A percentile compares a stretch with the other conserved stretches of the same genome.
These are phyloP conservation scores for California macrophylla DNA, from an alignment of 441 rosid genomes.

Conservation along the genomic window DNA sequence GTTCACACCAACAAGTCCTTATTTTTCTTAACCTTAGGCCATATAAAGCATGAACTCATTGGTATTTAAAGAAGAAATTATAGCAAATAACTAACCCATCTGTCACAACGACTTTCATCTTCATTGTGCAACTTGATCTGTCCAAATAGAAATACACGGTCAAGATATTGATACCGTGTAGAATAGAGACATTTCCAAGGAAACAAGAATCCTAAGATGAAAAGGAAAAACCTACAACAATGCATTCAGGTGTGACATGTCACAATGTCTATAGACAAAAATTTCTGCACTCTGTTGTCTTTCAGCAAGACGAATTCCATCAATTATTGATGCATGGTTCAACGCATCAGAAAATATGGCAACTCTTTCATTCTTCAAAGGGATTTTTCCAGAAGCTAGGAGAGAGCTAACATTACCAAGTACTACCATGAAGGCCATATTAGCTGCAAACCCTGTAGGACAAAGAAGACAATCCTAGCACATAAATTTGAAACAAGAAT, in stretches of 20 bases:
- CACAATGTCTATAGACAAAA: constrained; percentile 67
- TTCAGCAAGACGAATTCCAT: constrained; percentile 82
- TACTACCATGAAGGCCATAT: constrained; percentile 89
- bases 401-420: constrained; percentile 71
- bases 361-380: constrained; percentile 44
- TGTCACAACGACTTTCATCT: constrained; percentile 81
- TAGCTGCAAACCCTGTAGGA: constrained; percentile 93
- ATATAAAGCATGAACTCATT: constrained; percentile 5
- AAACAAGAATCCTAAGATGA: constrained; percentile 7
- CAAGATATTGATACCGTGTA: constrained; percentile 14
- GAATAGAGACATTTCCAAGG: constrained; percentile 3
- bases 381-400: constrained; percentile 36
- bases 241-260: constrained; percentile 63
- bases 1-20: background rate
- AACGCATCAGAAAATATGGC: constrained; percentile 84
- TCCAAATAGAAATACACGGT: constrained; percentile 18
- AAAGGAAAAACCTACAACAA: constrained; percentile 47
- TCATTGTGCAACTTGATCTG: constrained; percentile 62
- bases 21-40: background rate
- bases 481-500: constrained; percentile 26
- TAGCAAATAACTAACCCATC: constrained; percentile 56
- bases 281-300: constrained; percentile 46
- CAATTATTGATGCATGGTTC: constrained; percentile 93
- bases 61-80: constrained; percentile 7
- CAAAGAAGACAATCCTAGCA: constrained; percentile 91